Evolutionary conservation across 1,284 basidiomycete genomes (phyloP), one percentile per base, ranked within the genome.

Genomic region (Grifola frondosa): DNA sequence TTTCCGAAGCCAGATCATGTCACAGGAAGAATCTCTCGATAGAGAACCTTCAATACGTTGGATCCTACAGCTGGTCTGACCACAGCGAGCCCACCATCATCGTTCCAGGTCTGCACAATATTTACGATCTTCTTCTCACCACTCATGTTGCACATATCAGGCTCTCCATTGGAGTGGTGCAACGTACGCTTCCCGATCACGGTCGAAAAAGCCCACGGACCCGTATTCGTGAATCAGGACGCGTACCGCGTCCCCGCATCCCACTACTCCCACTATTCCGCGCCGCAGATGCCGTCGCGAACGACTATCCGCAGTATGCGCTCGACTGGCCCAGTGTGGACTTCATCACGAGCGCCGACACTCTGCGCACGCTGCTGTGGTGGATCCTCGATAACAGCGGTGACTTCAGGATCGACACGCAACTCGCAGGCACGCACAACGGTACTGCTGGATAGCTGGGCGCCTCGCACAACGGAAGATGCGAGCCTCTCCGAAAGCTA

Each of bases 281-380:
- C 5, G 74, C 79, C 0, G 74, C 77, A 6, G 75, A 78, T 44
- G 58, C 62, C 15, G 54, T 67, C n/a, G 54, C 58, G 11, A 59
- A 63, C 30, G 58, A 63, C 11, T 52, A 60, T n/a, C 60, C 40
- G 11, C 41, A 42, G 8, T 34, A 38, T 1, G 25, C 40, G 31
- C 23, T 81, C 36, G 68, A 77, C 44, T 80, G 80, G 74, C 40
- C 65, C 4, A 48, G 61, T 0, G 57, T 78, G 30, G 79, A 84
- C 54, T 62, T 82, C 43, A 64, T 83, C 40, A 78, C 78, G 0
- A 78, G 81, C 54, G 67, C 80, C 4, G 82, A 81, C 53, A 68
- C 67, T 13, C 63, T 83, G 20, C 67, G 80, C 11, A 81, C 80
- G 57, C 65, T 84, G 5, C 49, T 77, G 13, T 62, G 77, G 15